Evolutionary conservation across 176 grass and related monocot genomes (phyloP), one percentile per base, ranked within the genome.

Genomic region (Urochloa ruziziensis): DNA sequence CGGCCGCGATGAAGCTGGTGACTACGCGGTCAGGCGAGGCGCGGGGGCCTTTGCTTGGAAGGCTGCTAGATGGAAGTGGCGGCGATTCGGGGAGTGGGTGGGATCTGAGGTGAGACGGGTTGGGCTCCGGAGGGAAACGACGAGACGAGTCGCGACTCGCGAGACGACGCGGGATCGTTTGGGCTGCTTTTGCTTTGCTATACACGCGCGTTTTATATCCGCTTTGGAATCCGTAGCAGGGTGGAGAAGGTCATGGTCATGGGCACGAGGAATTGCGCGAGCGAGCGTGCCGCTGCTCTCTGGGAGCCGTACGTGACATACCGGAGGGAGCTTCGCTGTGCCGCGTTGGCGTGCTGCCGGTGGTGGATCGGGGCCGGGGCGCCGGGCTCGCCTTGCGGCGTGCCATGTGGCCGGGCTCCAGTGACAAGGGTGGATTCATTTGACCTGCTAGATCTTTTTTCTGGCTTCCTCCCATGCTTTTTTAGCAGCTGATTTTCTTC

Each of bases 121-220:
- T 14, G 2, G 30, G 23, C 4, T 10, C 2, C n/a, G 6, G 6
- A 14, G 11, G 21, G 28, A 79, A 46, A 88, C 58, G 86, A 79
- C 80, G 54, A 44, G 80, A 40, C 13, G 54, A 25, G 63, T 30
- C 72, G 72, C 65, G 73, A 11, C 18, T 66, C 44, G 29, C 10
- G 27, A 47, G 51, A 23, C 60, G 27, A 25, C 9, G 14, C 37
- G 6, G 54, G 62, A 46, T 51, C 62, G 62, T 44, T 67, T 80
- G 30, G 19, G 46, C 7, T 24, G 60, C 11, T 0, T 40, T 4
- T 32, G 10, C 12, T 60, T 5, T 4, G 37, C 39, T 28, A 14
- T 35, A 14, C 59, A 36, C 60, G 70, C 78, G 61, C 60, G 8
- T 86, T 86, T 81, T 87, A 87, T 81, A 86, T 35, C 62, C 12